A percentile compares a stretch with the other conserved stretches of the same genome.
Conservation (phyloP, 176 grass and related monocot species). For the Metroxylon sagu region DNA sequence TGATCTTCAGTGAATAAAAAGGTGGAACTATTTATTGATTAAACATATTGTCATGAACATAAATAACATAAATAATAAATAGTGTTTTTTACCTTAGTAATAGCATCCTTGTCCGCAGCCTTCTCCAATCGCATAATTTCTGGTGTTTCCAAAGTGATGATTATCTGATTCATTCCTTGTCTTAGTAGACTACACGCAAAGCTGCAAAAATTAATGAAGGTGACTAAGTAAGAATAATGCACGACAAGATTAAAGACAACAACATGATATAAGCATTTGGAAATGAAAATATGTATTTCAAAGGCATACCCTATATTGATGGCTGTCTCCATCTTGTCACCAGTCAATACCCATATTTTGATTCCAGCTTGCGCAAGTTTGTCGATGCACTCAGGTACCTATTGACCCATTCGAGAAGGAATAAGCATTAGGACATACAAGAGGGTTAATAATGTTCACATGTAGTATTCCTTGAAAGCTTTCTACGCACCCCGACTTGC, state of each 20-base stretch:
- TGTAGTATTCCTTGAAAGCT: no score
- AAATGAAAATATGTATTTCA: no score
- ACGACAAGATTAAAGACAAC: neutral
- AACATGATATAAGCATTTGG: no score
- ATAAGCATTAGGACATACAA: neutral
- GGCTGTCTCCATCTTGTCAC: slow-evolving; percentile 96
- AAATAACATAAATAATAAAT: neutral
- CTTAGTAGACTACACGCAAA: slow-evolving; percentile 85
- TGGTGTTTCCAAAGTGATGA: slow-evolving; percentile 62
- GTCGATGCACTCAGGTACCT: slow-evolving; percentile 96
- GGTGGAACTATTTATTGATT: no score
- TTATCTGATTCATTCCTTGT: slow-evolving; percentile 90
- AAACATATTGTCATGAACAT: no score
- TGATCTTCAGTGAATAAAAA: no score
- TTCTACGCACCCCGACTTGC: slow-evolving; percentile 3
- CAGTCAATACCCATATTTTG: slow-evolving; percentile 94
- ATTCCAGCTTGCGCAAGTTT: slow-evolving; percentile 97
- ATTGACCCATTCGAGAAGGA: neutral
- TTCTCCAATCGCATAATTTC: slow-evolving; percentile 66
- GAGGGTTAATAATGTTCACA: no score
- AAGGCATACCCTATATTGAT: slow-evolving; percentile 74
- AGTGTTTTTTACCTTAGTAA: slow-evolving; percentile 3
- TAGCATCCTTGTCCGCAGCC: slow-evolving; percentile 32
- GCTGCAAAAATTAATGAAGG: slow-evolving; percentile 29
- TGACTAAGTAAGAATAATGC: no score